Evolutionary conservation across 495 filamentous ascomycete species (phyloP), one percentile per base, ranked within the genome.

Genomic region (Aspergillus bertholletiae): DNA sequence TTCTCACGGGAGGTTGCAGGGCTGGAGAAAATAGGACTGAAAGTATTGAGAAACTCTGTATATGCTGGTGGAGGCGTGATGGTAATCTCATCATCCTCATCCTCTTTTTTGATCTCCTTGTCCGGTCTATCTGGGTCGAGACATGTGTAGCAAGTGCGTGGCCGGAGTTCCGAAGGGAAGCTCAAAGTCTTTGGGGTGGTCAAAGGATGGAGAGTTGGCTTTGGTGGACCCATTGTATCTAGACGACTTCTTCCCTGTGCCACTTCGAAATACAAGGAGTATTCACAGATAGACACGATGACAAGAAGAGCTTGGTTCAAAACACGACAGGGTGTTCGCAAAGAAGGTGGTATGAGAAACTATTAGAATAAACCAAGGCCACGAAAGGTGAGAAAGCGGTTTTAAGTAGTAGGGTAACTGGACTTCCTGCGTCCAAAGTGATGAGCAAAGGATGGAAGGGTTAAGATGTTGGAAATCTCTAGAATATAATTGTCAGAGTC

Each of bases 31-130:
- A 46, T 39, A 1, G 59, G 59, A 41, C 59, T 61, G 15, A 61
- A 54, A 9, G 59, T 44, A n/a, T 57, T 57, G 23, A 61, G 51
- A 22, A 61, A 61, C 13, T 61, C 59, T 7, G 55, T 57, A 28
- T 61, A 61, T n/a, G 59, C 54, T 15, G 44, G 32, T 24, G 59
- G 59, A 37, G 59, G 59, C 7, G 48, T 43, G 39, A 61, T 32
- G 12, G 58, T 20, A 23, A 32, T 34, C 21, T 52, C 51, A 21
- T 7, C 20, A 27, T 58, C 53, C 3, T 32, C 20, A 3, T 54
- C 51, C 18, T 54, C 51, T n/a, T 46, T 34, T 22, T 51, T 51
- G 11, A 40, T 26, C 15, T 23, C 26, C 32, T 51, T 49, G 22
- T 40, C 28, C 9, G 58, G 50, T 13, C 28, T 32, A 39, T 23